Conservation (phyloP, 2,329 filamentous ascomycete genomes). For the Aspergillaceae sp. region DNA sequence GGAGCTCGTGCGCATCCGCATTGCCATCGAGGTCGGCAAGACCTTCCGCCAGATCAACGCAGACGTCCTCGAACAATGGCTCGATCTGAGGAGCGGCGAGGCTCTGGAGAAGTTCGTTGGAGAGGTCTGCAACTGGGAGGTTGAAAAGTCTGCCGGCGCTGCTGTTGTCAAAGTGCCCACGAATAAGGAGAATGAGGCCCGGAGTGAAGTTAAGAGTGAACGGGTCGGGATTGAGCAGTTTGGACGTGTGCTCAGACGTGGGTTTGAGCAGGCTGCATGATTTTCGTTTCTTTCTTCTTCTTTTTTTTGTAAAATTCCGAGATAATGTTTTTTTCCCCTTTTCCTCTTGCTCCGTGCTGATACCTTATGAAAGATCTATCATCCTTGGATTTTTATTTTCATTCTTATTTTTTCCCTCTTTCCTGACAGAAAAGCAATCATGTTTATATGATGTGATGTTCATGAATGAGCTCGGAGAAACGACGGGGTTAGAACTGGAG, state of each 20-base stretch:
- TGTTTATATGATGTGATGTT: slow-evolving; percentile 1
- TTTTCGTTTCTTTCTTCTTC: slow-evolving; percentile 6
- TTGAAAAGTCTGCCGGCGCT: slow-evolving; percentile 47
- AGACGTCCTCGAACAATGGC: slow-evolving; percentile 62
- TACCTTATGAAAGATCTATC: slow-evolving; percentile 3
- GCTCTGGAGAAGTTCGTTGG: slow-evolving; percentile 68
- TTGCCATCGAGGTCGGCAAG: slow-evolving; percentile 78
- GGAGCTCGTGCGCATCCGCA: slow-evolving; percentile 81
- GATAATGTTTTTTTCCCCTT: not conserved
- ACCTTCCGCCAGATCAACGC: slow-evolving; percentile 65
- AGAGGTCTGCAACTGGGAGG: slow-evolving; percentile 78
- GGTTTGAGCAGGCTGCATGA: slow-evolving; percentile 72
- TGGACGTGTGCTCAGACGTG: slow-evolving; percentile 63
- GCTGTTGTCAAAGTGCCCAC: slow-evolving; percentile 65
- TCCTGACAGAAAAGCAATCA: not conserved
- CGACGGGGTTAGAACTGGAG: slow-evolving; percentile 8
- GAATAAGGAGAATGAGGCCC: slow-evolving; percentile 96
- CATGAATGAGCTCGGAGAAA: slow-evolving; percentile 7
- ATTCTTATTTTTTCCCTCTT: not conserved
- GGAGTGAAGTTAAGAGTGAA: slow-evolving; percentile 90
- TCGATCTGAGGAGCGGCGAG: slow-evolving; percentile 58
- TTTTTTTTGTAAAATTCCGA: slow-evolving; percentile 1
- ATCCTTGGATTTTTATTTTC: slow-evolving; percentile 2
- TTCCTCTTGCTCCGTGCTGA: slow-evolving; percentile 8
- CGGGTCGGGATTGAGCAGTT: slow-evolving; percentile 58